These are phyloP conservation scores for Toxoplasma gondii DNA, from an alignment of 169 alveolate species.

Conservation along the genomic window DNA sequence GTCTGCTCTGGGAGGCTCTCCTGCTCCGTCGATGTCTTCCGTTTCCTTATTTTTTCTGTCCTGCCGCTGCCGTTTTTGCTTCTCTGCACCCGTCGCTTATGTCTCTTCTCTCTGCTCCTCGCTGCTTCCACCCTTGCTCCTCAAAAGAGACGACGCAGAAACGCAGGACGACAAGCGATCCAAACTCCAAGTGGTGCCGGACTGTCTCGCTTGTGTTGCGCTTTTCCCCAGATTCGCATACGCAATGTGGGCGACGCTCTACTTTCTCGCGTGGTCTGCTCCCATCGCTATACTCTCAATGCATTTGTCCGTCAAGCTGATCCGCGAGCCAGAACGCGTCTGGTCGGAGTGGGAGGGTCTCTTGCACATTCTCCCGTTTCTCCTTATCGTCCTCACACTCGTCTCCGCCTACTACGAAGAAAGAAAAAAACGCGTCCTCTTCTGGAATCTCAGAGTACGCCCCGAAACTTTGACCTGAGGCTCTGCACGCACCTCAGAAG, in stretches of 20 bases:
- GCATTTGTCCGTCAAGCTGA: neutral
- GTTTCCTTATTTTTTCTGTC: too few relatives aligned
- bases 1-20: too few relatives aligned
- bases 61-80: too few relatives aligned
- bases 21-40: too few relatives aligned
- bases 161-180: too few relatives aligned
- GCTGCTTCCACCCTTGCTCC: too few relatives aligned
- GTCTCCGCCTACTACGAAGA: slow-evolving; percentile 25
- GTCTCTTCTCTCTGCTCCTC: too few relatives aligned
- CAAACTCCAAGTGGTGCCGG: too few relatives aligned
- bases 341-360: neutral
- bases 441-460: slow-evolving; percentile 15
- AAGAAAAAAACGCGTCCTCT: slow-evolving; percentile 10
- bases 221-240: neutral
- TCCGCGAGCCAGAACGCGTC: neutral
- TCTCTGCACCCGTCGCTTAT: too few relatives aligned
- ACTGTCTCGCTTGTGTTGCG: neutral
- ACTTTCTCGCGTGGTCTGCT: neutral
- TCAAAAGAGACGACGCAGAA: too few relatives aligned
- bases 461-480: neutral
- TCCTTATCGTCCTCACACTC: slow-evolving; percentile 12
- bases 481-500: neutral
- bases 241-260: slow-evolving; percentile 15
- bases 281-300: neutral
- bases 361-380: neutral